Conservation (phyloP, 768 basidiomycete genomes). For the Lactarius deliciosus region DNA sequence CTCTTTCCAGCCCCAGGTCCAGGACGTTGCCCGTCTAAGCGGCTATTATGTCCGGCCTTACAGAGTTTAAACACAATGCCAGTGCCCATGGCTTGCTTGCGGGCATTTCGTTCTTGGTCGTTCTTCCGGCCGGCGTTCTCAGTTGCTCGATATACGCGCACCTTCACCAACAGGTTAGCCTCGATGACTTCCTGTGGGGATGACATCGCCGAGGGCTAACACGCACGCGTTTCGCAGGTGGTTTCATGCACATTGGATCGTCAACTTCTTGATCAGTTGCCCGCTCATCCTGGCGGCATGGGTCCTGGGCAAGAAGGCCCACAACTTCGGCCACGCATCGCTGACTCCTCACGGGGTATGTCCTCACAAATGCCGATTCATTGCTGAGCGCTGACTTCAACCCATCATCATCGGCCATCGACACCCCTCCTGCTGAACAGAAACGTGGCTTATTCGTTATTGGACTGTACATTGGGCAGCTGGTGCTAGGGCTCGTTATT, state of each 20-base stretch:
- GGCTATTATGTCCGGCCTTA: not conserved
- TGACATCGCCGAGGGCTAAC: not conserved
- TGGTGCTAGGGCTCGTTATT: slow-evolving; percentile 48
- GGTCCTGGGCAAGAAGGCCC: slow-evolving; percentile 38
- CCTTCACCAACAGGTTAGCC: slow-evolving; percentile 19
- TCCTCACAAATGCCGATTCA: not conserved
- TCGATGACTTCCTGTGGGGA: not conserved
- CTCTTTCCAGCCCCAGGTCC: not conserved
- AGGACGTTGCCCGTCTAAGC: not conserved
- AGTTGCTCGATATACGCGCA: slow-evolving; percentile 20
- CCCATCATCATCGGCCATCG: no score
- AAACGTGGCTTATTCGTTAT: slow-evolving; percentile 53
- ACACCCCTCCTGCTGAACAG: slow-evolving; percentile 36
- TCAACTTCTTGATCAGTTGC: slow-evolving; percentile 38
- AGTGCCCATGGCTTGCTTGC: slow-evolving; percentile 8
- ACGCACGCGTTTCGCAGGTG: slow-evolving; percentile 6
- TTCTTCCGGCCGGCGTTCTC: slow-evolving; percentile 7
- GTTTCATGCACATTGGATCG: slow-evolving; percentile 13
- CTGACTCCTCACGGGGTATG: slow-evolving; percentile 43
- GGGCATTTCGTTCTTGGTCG: slow-evolving; percentile 13
- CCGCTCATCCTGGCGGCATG: slow-evolving; percentile 56
- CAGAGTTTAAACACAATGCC: not conserved
- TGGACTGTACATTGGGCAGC: slow-evolving; percentile 52
- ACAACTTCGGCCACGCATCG: not conserved
- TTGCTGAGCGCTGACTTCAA: no score